Evolutionary conservation across 441 rosid genomes (phyloP).

Genomic region (Populus trichocarpa): DNA sequence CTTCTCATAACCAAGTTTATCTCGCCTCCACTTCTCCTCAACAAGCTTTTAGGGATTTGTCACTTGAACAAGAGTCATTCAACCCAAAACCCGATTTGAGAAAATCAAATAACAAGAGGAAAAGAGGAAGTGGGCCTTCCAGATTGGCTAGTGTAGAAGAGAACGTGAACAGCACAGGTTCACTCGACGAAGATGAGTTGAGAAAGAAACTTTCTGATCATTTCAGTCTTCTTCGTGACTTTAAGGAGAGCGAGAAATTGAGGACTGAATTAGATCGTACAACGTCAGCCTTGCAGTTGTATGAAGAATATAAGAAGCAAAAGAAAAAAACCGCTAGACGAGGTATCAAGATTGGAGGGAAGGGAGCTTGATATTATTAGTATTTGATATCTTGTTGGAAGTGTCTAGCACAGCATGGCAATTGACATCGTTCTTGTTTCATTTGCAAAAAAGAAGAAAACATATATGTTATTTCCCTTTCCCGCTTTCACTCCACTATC

Average conservation of each 20-base stretch:
- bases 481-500: background rate
- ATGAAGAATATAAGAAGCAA: conserved; percentile 49
- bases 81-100: conserved; percentile 29
- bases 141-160: conserved; percentile 1
- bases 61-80: conserved; percentile 54
- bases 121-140: conserved; percentile 29
- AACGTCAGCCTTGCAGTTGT: conserved; percentile 32
- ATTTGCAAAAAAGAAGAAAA: no score
- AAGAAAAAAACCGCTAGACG: conserved; percentile 29
- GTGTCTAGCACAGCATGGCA: background rate
- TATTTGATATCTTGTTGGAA: background rate
- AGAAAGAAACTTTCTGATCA: conserved; percentile 50
- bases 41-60: conserved; percentile 59
- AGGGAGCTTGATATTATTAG: no score
- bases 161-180: conserved; percentile 1
- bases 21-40: conserved; percentile 53
- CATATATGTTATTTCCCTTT: background rate
- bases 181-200: conserved; percentile 45
- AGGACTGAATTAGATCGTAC: conserved; percentile 43
- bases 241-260: conserved; percentile 63
- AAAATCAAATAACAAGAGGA: conserved; percentile 51
- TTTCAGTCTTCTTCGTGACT: conserved; percentile 43
- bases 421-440: background rate
- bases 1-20: conserved; percentile 56
- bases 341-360: conserved; percentile 15